Evolutionary conservation across 2,329 filamentous ascomycete genomes (phyloP).

Genomic region (Aaosphaeria arxii): DNA sequence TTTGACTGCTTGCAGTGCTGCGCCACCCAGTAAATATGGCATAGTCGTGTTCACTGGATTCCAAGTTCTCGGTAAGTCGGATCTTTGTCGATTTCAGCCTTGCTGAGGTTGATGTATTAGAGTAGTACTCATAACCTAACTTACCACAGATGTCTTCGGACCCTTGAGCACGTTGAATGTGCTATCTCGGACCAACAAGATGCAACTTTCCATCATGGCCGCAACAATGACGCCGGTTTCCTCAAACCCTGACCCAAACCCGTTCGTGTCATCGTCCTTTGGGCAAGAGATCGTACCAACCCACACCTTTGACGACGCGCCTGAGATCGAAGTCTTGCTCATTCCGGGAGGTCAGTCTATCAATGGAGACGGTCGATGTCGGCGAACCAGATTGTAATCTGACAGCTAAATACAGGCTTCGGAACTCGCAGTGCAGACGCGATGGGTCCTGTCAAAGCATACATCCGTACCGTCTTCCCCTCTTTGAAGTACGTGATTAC

Average conservation of each 20-base stretch:
- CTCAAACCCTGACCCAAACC: slow-evolving; percentile 7
- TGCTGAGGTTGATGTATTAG: not conserved
- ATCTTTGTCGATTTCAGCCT: not conserved
- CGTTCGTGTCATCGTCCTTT: not conserved
- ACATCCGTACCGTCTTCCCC: slow-evolving; percentile 43
- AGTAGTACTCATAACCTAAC: not conserved
- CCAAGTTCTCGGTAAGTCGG: slow-evolving; percentile 11
- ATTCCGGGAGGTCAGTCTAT: slow-evolving; percentile 53
- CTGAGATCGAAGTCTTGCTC: slow-evolving; percentile 56
- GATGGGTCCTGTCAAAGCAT: slow-evolving; percentile 32
- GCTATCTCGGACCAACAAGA: slow-evolving; percentile 19
- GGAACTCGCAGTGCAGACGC: slow-evolving; percentile 37
- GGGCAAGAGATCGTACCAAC: not conserved
- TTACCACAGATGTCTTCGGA: slow-evolving; percentile 24
- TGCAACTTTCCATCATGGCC: slow-evolving; percentile 16
- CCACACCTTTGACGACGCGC: not conserved
- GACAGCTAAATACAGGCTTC: slow-evolving; percentile 2
- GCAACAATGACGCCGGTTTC: slow-evolving; percentile 29
- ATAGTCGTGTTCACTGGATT: slow-evolving; percentile 28
- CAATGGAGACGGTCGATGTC: not conserved
- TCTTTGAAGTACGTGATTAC: slow-evolving; percentile 55
- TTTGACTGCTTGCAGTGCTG: no score
- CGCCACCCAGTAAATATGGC: slow-evolving; percentile 2
- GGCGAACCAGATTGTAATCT: not conserved
- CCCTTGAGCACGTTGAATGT: slow-evolving; percentile 43